Evolutionary conservation across 441 rosid genomes (phyloP), one percentile per base, ranked within the genome.

Genomic region (Euphorbia schlechtendalii): DNA sequence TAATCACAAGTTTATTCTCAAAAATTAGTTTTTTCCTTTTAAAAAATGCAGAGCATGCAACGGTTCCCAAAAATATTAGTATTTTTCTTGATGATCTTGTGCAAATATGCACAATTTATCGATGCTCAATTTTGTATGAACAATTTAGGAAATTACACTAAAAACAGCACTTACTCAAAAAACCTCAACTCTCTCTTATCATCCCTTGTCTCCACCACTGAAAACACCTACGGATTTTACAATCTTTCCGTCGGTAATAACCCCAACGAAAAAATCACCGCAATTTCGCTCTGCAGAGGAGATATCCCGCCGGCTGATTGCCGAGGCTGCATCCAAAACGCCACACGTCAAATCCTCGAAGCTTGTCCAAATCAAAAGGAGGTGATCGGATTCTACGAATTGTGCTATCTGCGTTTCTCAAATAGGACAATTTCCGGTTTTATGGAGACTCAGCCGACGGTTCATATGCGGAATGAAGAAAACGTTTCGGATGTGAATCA

Each of bases 211-310:
- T 62, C 85, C 46, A 49, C 72, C 56, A 65, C 20, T 8, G 54
- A 13, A 2, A 62, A 67, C 34, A 63, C 24, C 22, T 60, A 74
- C 30, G 90, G 90, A 1, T 86, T 85, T 67, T 82, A 81, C 74
- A 81, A 77, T 56, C 63, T 71, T 20, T 75, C 91, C 9, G n/a
- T 48, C 3, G 83, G 83, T 20, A 69, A 76, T 58, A 66, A 61
- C 38, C 56, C 80, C 20, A 71, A 76, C 14, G 72, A 76, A 28
- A 71, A 20, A 51, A 81, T 79, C 43, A 78, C 73, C 67, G 75
- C 72, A 15, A 67, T 86, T 27, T 77, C 67, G 3, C 82, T 82
- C 0, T 87, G 97, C 60, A 78, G 87, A 61, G 91, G 89, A 3
- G 89, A 88, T 58, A 49, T 72, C 32, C 21, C 68, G 8, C 21